Conservation (phyloP, 208 protist species). For the Leishmania braziliensis region DNA sequence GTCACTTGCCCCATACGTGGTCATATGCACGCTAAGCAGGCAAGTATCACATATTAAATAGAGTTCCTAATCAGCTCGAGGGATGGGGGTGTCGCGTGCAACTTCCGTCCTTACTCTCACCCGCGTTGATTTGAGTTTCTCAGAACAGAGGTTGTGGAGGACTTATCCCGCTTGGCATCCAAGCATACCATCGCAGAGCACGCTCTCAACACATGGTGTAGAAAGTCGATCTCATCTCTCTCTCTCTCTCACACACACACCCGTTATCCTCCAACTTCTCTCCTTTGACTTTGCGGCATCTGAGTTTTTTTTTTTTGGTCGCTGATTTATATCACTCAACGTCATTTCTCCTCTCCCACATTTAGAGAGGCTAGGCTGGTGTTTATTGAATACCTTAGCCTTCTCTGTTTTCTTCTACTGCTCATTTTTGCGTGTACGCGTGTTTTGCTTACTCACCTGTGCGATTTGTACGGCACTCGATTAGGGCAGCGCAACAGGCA, state of each 20-base stretch:
- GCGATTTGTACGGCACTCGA: background rate
- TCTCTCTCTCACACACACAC: background rate
- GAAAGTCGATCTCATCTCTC: background rate
- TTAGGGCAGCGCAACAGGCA: background rate
- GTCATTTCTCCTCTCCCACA: background rate
- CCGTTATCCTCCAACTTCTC: background rate
- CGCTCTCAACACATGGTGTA: background rate
- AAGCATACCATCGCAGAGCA: background rate
- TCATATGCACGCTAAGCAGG: background rate
- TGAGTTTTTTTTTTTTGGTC: background rate
- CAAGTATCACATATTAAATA: background rate
- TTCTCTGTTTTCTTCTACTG: background rate
- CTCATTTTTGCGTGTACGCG: background rate
- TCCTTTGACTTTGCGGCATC: background rate
- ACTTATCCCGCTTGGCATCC: background rate
- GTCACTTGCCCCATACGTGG: background rate
- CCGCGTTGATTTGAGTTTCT: background rate
- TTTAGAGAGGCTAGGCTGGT: background rate
- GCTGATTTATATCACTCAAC: background rate
- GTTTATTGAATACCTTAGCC: background rate
- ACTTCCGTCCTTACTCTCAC: background rate
- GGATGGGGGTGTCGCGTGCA: background rate
- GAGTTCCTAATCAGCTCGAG: background rate
- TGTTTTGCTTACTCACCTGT: background rate
- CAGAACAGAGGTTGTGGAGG: background rate